phyloP scores from a whole-genome alignment of 306 rosid genomes.

The Datisca glomerata region DNA sequence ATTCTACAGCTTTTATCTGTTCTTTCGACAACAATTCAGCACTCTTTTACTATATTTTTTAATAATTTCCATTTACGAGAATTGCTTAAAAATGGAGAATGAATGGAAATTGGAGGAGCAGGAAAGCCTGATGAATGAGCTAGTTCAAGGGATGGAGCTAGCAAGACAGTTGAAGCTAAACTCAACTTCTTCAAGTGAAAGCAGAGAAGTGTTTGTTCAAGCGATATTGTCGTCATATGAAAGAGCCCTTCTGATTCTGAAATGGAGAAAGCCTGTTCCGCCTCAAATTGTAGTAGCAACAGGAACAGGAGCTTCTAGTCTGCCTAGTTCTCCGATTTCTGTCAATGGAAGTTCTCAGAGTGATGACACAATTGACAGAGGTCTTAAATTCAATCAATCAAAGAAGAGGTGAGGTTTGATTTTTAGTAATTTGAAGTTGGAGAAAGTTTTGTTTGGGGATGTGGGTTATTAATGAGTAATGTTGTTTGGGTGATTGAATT shows the following conservation, averaged over 20 bases:
- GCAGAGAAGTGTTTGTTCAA: slow-evolving; percentile 28
- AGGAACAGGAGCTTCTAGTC: not conserved
- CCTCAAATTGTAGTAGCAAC: slow-evolving; percentile 4
- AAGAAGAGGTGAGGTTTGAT: slow-evolving; percentile 77
- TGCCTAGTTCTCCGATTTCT: slow-evolving; percentile 43
- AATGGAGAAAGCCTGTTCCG: slow-evolving; percentile 20
- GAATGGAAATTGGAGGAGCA: slow-evolving; percentile 36
- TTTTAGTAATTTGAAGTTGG: slow-evolving; percentile 2
- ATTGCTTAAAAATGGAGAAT: slow-evolving; percentile 43
- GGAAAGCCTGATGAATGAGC: slow-evolving; percentile 30
- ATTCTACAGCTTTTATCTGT: too few relatives aligned
- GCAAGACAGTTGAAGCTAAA: slow-evolving; percentile 39
- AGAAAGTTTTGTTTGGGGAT: not conserved
- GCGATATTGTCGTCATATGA: slow-evolving; percentile 47
- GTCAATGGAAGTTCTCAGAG: slow-evolving; percentile 31
- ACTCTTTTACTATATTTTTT: too few relatives aligned
- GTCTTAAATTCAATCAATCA: slow-evolving; percentile 25
- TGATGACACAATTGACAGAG: slow-evolving; percentile 33
- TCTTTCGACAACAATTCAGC: too few relatives aligned
- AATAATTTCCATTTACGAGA: too few relatives aligned
- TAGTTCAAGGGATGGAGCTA: slow-evolving; percentile 49
- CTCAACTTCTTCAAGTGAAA: slow-evolving; percentile 22
- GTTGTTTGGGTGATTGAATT: not conserved
- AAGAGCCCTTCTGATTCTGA: slow-evolving; percentile 45
- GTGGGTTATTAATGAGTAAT: slow-evolving; percentile 7